Conservation (phyloP, 441 rosid species). For the Euphorbia schlechtendalii region DNA sequence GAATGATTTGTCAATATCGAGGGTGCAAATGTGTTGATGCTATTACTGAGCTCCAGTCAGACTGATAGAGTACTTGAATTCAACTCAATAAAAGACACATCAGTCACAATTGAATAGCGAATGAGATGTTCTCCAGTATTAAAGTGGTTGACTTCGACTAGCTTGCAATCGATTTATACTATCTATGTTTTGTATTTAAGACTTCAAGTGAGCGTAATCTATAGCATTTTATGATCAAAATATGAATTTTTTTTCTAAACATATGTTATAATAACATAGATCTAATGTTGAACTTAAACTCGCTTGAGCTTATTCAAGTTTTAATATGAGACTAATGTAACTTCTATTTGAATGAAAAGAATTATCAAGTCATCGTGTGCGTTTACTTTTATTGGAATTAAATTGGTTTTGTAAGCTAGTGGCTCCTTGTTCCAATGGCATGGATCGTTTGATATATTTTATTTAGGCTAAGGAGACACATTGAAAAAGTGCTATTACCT, state of each 20-base stretch:
- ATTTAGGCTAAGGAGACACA: background rate
- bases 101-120: background rate
- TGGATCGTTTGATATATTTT: background rate
- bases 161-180: background rate
- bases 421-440: background rate
- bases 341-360: background rate
- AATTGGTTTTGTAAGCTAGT: background rate
- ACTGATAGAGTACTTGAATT: background rate
- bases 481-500: background rate
- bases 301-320: background rate
- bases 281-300: background rate
- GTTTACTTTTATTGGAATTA: background rate
- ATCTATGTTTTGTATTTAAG: background rate
- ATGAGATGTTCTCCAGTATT: background rate
- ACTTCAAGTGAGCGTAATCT: background rate
- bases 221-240: background rate
- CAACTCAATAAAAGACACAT: background rate
- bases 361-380: background rate
- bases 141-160: background rate
- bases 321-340: background rate
- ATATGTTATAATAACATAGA: background rate
- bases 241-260: background rate
- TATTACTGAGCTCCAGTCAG: background rate
- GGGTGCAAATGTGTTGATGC: background rate
- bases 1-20: constrained; percentile 6